Evolutionary conservation across 2,329 filamentous ascomycete genomes (phyloP), one percentile per base, ranked within the genome.

Genomic region (Fusarium sp.): DNA sequence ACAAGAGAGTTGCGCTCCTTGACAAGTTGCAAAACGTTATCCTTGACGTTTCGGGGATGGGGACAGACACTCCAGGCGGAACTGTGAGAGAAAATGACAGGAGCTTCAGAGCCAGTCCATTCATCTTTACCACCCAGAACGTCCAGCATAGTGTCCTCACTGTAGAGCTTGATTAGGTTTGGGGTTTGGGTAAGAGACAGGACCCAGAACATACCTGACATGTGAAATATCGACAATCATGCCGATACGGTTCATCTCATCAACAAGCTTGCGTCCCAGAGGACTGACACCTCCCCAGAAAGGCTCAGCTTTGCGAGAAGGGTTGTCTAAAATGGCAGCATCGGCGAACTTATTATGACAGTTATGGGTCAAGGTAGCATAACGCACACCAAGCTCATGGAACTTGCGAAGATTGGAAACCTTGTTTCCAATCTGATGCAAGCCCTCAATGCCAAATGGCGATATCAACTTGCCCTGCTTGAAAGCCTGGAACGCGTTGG

Each of bases 181-280:
- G 19, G 2, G 4, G 14, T 32, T 8, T 19, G 6, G 14, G 3
- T 9, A 23, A n/a, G 19, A 25, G 9, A n/a, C 6, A 22, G 4
- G 30, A 30, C 41, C 4, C 20, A 19, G 25, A 27, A 61, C 53
- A 40, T 57, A 79, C 79, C 80, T 87, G 6, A 83, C 83, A 77
- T 97, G 95, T 8, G 92, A 86, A 35, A 97, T 84, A 76, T 97
- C 95, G 40, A 98, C 92, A n/a, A 97, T 88, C 90, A 97, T 94
- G 25, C 95, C 95, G 3, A 97, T 82, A 4, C 95, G 87, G 77
- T 97, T 98, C 94, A 98, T 97, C 82, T 98, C 95, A 35, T 83
- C 83, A 44, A 98, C 83, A 1, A 97, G 80, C 14, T 83, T 76
- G 51, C 87, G 85, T 6, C 95, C 95, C 2, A 84, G 84, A 1